Conservation (phyloP, 306 rosid genomes). For the Rosa multiflora region DNA sequence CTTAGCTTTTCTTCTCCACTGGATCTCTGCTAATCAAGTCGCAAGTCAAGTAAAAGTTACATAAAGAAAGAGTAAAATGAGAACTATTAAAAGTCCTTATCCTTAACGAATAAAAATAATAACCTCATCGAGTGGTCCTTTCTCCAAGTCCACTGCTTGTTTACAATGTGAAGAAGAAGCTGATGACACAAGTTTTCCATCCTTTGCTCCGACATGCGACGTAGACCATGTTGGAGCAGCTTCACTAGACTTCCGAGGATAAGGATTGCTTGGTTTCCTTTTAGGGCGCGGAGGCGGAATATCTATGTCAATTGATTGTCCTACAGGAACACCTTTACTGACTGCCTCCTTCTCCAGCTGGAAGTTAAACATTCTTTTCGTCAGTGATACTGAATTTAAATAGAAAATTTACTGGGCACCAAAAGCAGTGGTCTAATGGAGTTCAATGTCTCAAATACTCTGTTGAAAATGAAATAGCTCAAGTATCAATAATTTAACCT, state of each 20-base stretch:
- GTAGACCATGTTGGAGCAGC: slow-evolving; percentile 47
- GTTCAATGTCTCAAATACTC: slow-evolving; percentile 24
- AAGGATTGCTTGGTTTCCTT: slow-evolving; percentile 90
- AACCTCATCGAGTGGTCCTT: slow-evolving; percentile 71
- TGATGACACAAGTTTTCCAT: slow-evolving; percentile 56
- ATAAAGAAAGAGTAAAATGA: slow-evolving; percentile 16
- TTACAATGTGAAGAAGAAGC: slow-evolving; percentile 50
- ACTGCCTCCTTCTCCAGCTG: slow-evolving; percentile 96
- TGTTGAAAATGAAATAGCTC: slow-evolving; percentile 16
- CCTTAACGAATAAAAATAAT: slow-evolving; percentile 19
- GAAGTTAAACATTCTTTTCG: slow-evolving; percentile 18
- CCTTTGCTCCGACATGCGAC: slow-evolving; percentile 55
- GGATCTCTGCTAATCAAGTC: slow-evolving; percentile 41
- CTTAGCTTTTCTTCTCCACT: slow-evolving; percentile 48
- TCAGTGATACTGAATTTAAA: slow-evolving; percentile 23
- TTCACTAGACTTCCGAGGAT: slow-evolving; percentile 74
- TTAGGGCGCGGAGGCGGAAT: slow-evolving; percentile 99
- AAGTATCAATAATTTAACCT: neutral
- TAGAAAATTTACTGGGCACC: slow-evolving; percentile 6
- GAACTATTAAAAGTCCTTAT: neutral
- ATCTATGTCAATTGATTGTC: slow-evolving; percentile 74
- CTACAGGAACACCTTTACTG: slow-evolving; percentile 68
- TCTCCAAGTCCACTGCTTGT: slow-evolving; percentile 66
- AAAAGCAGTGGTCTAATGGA: slow-evolving; percentile 1
- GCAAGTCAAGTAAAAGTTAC: slow-evolving; percentile 18